Conservation (phyloP, 1,284 basidiomycete genomes). For the Cryptococcus jaspeensis region DNA sequence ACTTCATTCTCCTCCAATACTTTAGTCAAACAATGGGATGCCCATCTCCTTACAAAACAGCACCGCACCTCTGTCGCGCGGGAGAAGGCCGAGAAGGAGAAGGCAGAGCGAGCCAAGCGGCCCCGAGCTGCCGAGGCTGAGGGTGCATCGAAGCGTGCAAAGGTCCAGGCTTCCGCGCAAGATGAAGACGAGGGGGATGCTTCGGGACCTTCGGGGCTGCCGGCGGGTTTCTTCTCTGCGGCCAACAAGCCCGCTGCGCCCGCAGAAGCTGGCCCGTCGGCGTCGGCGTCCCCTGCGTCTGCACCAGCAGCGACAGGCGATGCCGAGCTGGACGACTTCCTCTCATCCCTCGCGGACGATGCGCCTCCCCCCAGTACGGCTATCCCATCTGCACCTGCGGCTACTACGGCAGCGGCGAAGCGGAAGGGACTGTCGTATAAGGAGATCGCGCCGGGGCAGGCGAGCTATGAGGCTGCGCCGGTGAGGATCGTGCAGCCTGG, state of each 20-base stretch:
- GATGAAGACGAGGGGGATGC: not conserved
- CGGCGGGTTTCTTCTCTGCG: slow-evolving; percentile 43
- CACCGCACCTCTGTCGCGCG: slow-evolving; percentile 46
- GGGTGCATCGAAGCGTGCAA: slow-evolving; percentile 23
- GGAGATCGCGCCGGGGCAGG: slow-evolving; percentile 33
- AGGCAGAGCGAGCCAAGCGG: slow-evolving; percentile 22
- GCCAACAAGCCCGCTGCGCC: slow-evolving; percentile 14
- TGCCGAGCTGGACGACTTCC: slow-evolving; percentile 49
- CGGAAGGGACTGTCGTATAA: slow-evolving; percentile 30
- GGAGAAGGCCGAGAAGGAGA: slow-evolving; percentile 38
- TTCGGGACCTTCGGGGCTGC: slow-evolving; percentile 16
- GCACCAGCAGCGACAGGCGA: slow-evolving; percentile 30
- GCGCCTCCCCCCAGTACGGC: slow-evolving; percentile 1
- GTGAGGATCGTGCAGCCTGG: slow-evolving; percentile 19
- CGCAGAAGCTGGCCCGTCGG: not conserved
- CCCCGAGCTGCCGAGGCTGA: slow-evolving; percentile 9
- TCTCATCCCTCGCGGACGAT: slow-evolving; percentile 43
- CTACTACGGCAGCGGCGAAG: slow-evolving; percentile 6
- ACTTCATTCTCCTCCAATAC: too few relatives aligned
- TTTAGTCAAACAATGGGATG: slow-evolving; percentile 51
- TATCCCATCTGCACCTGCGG: not conserved
- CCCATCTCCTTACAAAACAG: slow-evolving; percentile 50
- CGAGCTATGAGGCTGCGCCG: slow-evolving; percentile 49
- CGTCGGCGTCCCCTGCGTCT: slow-evolving; percentile 5
- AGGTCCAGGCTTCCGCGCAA: not conserved